A percentile compares a stretch with the other conserved stretches of the same genome.
These are phyloP conservation scores for Henckelia pumila DNA, from an alignment of 257 asterid species.

Conservation along the genomic window DNA sequence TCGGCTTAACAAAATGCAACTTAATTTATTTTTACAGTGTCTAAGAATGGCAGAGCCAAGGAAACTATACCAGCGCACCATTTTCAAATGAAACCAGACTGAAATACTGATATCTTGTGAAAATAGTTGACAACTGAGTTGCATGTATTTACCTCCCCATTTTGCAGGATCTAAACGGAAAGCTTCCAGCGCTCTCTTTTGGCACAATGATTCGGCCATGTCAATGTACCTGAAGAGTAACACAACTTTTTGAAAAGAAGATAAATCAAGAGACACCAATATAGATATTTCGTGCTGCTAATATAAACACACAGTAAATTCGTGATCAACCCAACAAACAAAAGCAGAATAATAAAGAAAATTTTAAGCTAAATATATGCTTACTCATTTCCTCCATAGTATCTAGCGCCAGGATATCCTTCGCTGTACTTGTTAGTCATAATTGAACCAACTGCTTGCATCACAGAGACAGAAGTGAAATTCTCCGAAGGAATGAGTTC, in stretches of 20 bases:
- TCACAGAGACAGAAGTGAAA: slow-evolving; percentile 73
- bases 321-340: background rate
- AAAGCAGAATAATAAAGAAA: background rate
- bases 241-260: background rate
- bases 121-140: background rate
- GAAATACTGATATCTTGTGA: background rate
- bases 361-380: slow-evolving; percentile 31
- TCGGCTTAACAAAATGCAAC: background rate
- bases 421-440: slow-evolving; percentile 97
- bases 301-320: background rate
- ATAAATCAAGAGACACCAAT: background rate
- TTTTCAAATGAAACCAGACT: background rate
- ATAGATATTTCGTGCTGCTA: background rate
- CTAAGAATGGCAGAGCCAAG: background rate
- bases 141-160: slow-evolving; percentile 76
- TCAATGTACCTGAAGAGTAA: slow-evolving; percentile 61
- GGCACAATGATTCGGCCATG: slow-evolving; percentile 90
- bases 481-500: slow-evolving; percentile 79
- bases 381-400: slow-evolving; percentile 94
- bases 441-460: slow-evolving; percentile 93
- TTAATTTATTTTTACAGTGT: background rate
- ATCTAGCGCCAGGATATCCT: slow-evolving; percentile 94
- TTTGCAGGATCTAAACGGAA: slow-evolving; percentile 85
- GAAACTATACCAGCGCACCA: background rate
- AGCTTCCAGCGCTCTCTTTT: slow-evolving; percentile 81